These are phyloP conservation scores for Fremontodendron californicum DNA, from an alignment of 345 rosid genomes.

Conservation along the genomic window DNA sequence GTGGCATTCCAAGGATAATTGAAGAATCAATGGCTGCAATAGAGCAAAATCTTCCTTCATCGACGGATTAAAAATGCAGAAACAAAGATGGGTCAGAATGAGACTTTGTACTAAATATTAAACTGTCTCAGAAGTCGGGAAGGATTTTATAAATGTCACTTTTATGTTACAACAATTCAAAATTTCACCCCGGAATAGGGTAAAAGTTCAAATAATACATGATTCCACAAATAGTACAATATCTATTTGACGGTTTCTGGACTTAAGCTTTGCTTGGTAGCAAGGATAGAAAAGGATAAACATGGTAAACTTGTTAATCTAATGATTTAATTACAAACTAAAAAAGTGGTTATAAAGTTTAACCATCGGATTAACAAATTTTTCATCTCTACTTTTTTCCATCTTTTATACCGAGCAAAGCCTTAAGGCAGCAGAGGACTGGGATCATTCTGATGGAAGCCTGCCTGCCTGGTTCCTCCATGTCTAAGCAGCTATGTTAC, in stretches of 20 bases:
- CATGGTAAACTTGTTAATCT: too few relatives aligned
- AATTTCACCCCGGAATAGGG: slow-evolving; percentile 12
- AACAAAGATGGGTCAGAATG: not conserved
- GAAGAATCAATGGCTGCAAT: not conserved
- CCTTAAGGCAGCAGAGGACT: not conserved
- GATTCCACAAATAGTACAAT: not conserved
- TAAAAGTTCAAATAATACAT: not conserved
- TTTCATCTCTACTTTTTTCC: too few relatives aligned
- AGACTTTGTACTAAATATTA: not conserved
- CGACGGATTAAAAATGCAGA: not conserved
- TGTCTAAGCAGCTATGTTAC: not conserved
- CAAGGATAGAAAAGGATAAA: too few relatives aligned
- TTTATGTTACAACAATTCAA: not conserved
- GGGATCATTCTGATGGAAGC: not conserved
- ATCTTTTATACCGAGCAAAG: too few relatives aligned
- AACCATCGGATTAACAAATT: too few relatives aligned
- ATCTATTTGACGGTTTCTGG: not conserved
- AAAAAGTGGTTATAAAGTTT: too few relatives aligned
- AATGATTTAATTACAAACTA: too few relatives aligned
- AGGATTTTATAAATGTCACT: not conserved
- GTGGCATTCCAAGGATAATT: not conserved
- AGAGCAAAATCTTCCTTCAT: not conserved
- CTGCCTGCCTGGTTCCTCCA: not conserved
- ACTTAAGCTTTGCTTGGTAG: too few relatives aligned
- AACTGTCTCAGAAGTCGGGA: not conserved